Percentiles rank a stretch among this genome's conserved stretches.
These are phyloP conservation scores for Orbilia javanica DNA, from an alignment of 2,329 filamentous ascomycete genomes.

Conservation along the genomic window DNA sequence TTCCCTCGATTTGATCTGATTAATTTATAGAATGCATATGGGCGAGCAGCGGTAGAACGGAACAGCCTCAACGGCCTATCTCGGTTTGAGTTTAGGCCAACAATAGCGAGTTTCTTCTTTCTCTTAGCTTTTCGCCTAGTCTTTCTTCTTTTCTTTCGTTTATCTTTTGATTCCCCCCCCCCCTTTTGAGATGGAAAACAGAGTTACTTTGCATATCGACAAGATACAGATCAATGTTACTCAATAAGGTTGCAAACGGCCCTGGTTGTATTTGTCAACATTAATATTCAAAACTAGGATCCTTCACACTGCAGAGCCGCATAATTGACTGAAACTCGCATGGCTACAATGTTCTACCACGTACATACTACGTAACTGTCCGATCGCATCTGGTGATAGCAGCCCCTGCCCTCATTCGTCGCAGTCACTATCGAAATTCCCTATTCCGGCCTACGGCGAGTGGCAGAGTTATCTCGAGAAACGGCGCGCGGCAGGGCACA, in stretches of 20 bases:
- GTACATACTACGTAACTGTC: slow-evolving; percentile 11
- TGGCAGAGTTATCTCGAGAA: slow-evolving; percentile 45
- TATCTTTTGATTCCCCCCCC: slow-evolving; percentile 36
- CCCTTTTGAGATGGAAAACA: slow-evolving; percentile 6
- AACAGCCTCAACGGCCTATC: slow-evolving; percentile 28
- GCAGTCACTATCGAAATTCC: slow-evolving; percentile 56
- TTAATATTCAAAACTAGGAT: slow-evolving; percentile 33
- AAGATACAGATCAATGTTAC: slow-evolving; percentile 28
- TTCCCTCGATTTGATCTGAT: slow-evolving; percentile 4
- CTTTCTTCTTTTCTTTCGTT: slow-evolving; percentile 37
- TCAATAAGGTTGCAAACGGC: slow-evolving; percentile 47
- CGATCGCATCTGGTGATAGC: slow-evolving; percentile 38
- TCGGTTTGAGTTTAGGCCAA: slow-evolving; percentile 13
- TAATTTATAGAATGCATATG: slow-evolving; percentile 8
- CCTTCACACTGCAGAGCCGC: slow-evolving; percentile 54
- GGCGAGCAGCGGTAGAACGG: background rate
- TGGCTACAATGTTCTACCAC: slow-evolving; percentile 15
- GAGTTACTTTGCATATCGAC: slow-evolving; percentile 30
- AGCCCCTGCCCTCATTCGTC: slow-evolving; percentile 38
- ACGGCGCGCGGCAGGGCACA: slow-evolving; percentile 40
- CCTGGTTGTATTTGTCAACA: slow-evolving; percentile 55
- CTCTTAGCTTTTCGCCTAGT: slow-evolving; percentile 27
- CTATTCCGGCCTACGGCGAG: slow-evolving; percentile 24
- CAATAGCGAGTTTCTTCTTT: slow-evolving; percentile 12
- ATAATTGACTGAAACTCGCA: slow-evolving; percentile 39